A percentile compares a stretch with the other conserved stretches of the same genome.
These are phyloP conservation scores for Termitomyces eurrhizus DNA, from an alignment of 768 basidiomycete genomes.

Conservation along the genomic window DNA sequence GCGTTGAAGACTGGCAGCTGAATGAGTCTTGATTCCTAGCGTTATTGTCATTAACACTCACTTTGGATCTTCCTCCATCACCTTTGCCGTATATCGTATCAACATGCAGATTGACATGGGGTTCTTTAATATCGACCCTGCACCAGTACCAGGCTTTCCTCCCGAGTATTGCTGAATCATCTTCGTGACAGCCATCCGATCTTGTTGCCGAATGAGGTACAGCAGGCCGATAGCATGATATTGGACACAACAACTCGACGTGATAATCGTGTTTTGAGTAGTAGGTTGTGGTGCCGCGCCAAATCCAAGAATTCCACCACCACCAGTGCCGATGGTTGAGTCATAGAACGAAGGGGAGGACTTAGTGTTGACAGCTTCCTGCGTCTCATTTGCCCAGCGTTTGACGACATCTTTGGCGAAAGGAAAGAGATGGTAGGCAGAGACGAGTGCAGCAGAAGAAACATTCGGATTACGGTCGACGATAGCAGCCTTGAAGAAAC, in stretches of 20 bases:
- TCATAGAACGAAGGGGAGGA: conserved; percentile 68
- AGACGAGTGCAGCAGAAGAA: conserved; percentile 93
- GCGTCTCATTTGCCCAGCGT: conserved; percentile 99
- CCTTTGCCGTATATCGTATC: conserved; percentile 96
- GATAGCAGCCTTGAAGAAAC: conserved; percentile 99
- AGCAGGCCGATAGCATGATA: conserved; percentile 95
- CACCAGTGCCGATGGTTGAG: conserved; percentile 26
- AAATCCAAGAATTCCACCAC: conserved; percentile 72
- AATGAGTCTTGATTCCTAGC: neutral
- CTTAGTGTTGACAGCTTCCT: conserved; percentile 93
- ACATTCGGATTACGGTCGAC: conserved; percentile 96
- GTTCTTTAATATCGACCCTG: conserved; percentile 84
- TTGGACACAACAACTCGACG: conserved; percentile 91
- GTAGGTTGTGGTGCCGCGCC: conserved; percentile 51
- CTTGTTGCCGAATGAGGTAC: conserved; percentile 93
- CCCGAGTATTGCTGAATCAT: conserved; percentile 98
- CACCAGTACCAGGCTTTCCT: conserved; percentile 78
- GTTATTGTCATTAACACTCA: conserved; percentile 37
- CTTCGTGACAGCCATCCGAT: conserved; percentile 98
- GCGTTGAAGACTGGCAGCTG: conserved; percentile 64
- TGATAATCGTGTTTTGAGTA: conserved; percentile 74
- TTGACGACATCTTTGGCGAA: conserved; percentile 93
- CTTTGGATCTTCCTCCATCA: conserved; percentile 99
- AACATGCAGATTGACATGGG: conserved; percentile 98
- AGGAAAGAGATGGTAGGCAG: conserved; percentile 95